These are phyloP conservation scores for Backusella morwellensis DNA, from an alignment of 192 early-diverging fungal species.

Conservation along the genomic window DNA sequence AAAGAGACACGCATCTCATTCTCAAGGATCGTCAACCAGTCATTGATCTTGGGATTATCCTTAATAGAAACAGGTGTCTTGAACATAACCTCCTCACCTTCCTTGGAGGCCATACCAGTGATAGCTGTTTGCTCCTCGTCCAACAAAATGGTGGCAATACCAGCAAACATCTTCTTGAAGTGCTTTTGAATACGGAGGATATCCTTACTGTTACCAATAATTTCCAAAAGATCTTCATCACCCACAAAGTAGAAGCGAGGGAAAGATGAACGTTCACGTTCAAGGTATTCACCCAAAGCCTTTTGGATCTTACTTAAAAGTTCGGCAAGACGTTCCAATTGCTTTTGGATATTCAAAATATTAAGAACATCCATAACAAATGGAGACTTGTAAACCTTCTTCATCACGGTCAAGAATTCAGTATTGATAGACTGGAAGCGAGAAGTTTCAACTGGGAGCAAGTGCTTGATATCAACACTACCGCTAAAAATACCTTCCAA, in stretches of 20 bases:
- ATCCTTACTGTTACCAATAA: slow-evolving; percentile 98
- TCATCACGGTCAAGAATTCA: slow-evolving; percentile 98
- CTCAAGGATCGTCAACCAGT: slow-evolving; percentile 94
- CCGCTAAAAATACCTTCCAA: slow-evolving; percentile 98
- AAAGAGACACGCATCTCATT: slow-evolving; percentile 91
- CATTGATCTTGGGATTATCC: slow-evolving; percentile 91
- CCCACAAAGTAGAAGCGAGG: slow-evolving; percentile 99
- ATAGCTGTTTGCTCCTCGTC: slow-evolving; percentile 77
- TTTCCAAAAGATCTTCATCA: slow-evolving; percentile 99
- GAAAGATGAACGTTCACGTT: slow-evolving; percentile 94
- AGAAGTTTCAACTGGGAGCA: slow-evolving; percentile 93
- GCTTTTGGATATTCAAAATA: slow-evolving; percentile 93
- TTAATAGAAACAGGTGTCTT: slow-evolving; percentile 75
- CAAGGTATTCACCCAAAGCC: slow-evolving; percentile 98
- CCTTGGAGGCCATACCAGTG: slow-evolving; percentile 83
- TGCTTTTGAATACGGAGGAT: slow-evolving; percentile 96
- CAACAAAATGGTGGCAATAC: slow-evolving; percentile 81
- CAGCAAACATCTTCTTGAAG: slow-evolving; percentile 99
- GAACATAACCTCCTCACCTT: slow-evolving; percentile 89
- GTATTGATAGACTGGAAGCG: slow-evolving; percentile 97
- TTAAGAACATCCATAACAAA: slow-evolving; percentile 94
- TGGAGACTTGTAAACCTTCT: slow-evolving; percentile 98
- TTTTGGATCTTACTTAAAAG: slow-evolving; percentile 95
- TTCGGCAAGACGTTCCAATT: slow-evolving; percentile 92
- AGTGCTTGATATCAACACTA: slow-evolving; percentile 95